These are phyloP conservation scores for Teunomyces atbi DNA, from an alignment of 805 yeast species.

Conservation along the genomic window DNA sequence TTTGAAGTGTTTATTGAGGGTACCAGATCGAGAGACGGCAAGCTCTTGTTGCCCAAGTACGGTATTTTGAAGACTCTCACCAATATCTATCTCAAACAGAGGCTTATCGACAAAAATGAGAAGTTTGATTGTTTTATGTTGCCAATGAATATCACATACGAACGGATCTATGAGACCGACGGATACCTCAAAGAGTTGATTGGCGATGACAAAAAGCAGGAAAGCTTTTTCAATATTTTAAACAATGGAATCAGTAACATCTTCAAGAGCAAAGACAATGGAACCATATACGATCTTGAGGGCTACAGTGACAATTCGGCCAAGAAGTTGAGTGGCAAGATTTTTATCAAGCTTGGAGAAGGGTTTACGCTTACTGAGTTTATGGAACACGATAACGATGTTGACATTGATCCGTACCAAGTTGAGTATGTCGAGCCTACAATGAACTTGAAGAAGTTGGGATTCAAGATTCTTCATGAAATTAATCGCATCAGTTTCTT, in stretches of 20 bases:
- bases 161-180: constrained; percentile 54
- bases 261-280: constrained; percentile 11
- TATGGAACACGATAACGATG: constrained; percentile 14
- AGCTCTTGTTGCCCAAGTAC: constrained; percentile 57
- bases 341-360: constrained; percentile 36
- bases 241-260: constrained; percentile 34
- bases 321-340: constrained; percentile 32
- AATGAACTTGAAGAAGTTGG: constrained; percentile 46
- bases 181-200: constrained; percentile 55
- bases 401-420: constrained; percentile 2
- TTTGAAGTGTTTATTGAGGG: constrained; percentile 66
- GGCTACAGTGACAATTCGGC: constrained; percentile 31
- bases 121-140: constrained; percentile 39
- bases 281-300: constrained; percentile 12
- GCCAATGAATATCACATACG: constrained; percentile 60
- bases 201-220: constrained; percentile 57
- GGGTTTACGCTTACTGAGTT: constrained; percentile 29
- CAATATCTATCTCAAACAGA: constrained; percentile 45
- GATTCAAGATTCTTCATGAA: constrained; percentile 52
- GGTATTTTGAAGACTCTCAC: constrained; percentile 56
- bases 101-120: constrained; percentile 12
- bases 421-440: constrained; percentile 11
- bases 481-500: constrained; percentile 49
- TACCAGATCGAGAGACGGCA: constrained; percentile 67
- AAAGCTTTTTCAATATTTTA: constrained; percentile 41